Evolutionary conservation across 352 stramenopile species (phyloP).

Genomic region (Pythium folliculosum): DNA sequence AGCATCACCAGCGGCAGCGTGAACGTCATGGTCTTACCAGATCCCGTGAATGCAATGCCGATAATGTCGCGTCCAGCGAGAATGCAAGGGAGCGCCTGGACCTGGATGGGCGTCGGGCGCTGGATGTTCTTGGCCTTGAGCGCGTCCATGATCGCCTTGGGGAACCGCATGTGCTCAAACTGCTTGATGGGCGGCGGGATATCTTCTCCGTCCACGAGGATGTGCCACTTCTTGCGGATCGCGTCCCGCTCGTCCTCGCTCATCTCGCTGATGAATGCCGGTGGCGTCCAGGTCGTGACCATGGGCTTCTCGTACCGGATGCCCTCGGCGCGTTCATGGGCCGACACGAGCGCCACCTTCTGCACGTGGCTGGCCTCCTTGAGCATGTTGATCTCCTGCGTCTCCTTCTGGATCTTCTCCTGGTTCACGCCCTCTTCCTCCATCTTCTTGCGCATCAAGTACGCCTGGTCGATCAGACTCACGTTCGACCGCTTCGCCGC

Average conservation of each 20-base stretch:
- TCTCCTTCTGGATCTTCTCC: conserved; percentile 76
- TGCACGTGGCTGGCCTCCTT: conserved; percentile 96
- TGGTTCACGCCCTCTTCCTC: conserved; percentile 81
- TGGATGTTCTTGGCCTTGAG: conserved; percentile 96
- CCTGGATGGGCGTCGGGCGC: conserved; percentile 97
- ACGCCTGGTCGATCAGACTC: conserved; percentile 82
- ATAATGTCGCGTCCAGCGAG: conserved; percentile 97
- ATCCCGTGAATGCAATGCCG: conserved; percentile 98
- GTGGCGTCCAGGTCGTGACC: conserved; percentile 91
- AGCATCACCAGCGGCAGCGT: conserved; percentile 96
- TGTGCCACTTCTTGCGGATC: conserved; percentile 98
- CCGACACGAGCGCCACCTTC: conserved; percentile 94
- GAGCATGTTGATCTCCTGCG: conserved; percentile 92
- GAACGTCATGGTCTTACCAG: conserved; percentile 99
- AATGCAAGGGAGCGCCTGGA: conserved; percentile 97
- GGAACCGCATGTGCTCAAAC: conserved; percentile 98
- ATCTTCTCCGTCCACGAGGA: conserved; percentile 96
- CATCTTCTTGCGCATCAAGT: conserved; percentile 79
- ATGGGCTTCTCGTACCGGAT: conserved; percentile 91
- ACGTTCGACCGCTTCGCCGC: conserved; percentile 54
- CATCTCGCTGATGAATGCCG: conserved; percentile 85
- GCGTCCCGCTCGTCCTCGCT: conserved; percentile 86
- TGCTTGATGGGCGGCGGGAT: conserved; percentile 95
- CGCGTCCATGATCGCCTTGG: conserved; percentile 88
- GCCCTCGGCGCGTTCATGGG: conserved; percentile 90